Evolutionary conservation across 768 basidiomycete genomes (phyloP).

Genomic region (Leccinum ochraceum): DNA sequence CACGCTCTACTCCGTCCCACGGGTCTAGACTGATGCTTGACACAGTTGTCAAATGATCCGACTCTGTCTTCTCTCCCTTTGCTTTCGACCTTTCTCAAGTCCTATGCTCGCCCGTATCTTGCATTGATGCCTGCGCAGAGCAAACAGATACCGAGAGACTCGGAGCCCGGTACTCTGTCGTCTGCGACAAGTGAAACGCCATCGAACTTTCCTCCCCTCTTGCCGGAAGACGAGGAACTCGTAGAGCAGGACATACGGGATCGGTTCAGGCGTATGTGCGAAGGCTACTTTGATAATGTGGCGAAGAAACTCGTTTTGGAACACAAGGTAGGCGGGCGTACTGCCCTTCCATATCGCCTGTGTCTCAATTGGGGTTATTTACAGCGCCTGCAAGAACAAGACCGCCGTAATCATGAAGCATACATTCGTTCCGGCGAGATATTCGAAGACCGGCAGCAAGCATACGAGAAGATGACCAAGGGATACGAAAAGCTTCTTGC

Average conservation of each 20-base stretch:
- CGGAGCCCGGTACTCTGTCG: conserved; percentile 60
- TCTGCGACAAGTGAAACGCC: conserved; percentile 33
- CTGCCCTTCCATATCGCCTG: neutral
- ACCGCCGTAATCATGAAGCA: conserved; percentile 95
- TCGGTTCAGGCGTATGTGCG: conserved; percentile 90
- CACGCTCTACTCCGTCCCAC: conserved; percentile 8
- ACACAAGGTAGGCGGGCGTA: conserved; percentile 65
- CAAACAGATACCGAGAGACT: conserved; percentile 58
- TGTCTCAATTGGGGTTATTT: conserved; percentile 1
- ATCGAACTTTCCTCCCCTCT: conserved; percentile 42
- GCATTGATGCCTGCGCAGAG: conserved; percentile 61
- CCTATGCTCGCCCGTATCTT: conserved; percentile 86
- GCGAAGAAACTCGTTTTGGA: conserved; percentile 90
- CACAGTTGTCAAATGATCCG: conserved; percentile 85
- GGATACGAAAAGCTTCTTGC: conserved; percentile 89
- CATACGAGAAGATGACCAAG: conserved; percentile 98
- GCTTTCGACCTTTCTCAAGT: conserved; percentile 89
- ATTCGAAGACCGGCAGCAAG: conserved; percentile 98
- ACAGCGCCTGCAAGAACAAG: conserved; percentile 95
- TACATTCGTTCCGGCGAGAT: conserved; percentile 99
- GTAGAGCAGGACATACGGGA: conserved; percentile 86
- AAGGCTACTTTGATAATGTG: conserved; percentile 90
- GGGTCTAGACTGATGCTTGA: conserved; percentile 15
- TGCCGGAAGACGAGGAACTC: conserved; percentile 66
- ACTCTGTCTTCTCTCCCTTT: conserved; percentile 85